Percentiles rank a stretch among this genome's conserved stretches.
phyloP scores from a whole-genome alignment of 441 rosid genomes.

The Jatropha multifida region DNA sequence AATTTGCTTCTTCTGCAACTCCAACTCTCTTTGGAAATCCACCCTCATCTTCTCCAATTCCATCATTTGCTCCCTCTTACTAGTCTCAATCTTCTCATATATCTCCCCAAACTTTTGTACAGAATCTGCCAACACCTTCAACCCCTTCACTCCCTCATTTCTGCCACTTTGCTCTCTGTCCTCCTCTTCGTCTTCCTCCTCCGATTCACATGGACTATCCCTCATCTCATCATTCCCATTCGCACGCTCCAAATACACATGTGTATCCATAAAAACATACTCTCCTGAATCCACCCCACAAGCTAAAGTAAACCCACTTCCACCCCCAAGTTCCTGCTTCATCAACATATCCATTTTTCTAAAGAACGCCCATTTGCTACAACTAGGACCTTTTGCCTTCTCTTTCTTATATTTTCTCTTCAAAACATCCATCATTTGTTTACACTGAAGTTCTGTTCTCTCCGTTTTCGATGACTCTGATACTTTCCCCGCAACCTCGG shows the following conservation, averaged over 20 bases:
- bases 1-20: slow-evolving; percentile 81
- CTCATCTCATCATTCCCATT: slow-evolving; percentile 82
- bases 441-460: slow-evolving; percentile 65
- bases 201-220: slow-evolving; percentile 81
- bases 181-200: slow-evolving; percentile 50
- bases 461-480: slow-evolving; percentile 60
- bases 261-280: slow-evolving; percentile 65
- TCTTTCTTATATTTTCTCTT: slow-evolving; percentile 88
- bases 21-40: slow-evolving; percentile 78
- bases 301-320: slow-evolving; percentile 36
- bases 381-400: slow-evolving; percentile 45
- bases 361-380: slow-evolving; percentile 72
- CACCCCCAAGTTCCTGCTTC: slow-evolving; percentile 50
- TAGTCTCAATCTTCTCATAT: slow-evolving; percentile 86
- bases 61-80: slow-evolving; percentile 75
- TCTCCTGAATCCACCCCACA: slow-evolving; percentile 92
- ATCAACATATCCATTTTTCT: slow-evolving; percentile 79
- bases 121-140: slow-evolving; percentile 68
- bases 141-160: slow-evolving; percentile 37
- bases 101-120: slow-evolving; percentile 72
- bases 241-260: slow-evolving; percentile 59
- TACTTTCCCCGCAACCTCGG: slow-evolving; percentile 83
- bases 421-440: slow-evolving; percentile 69
- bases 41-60: slow-evolving; percentile 84
- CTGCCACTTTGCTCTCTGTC: slow-evolving; percentile 35